Evolutionary conservation across 495 filamentous ascomycete genomes (phyloP), one percentile per base, ranked within the genome.

Genomic region (Aspergillus campestris): DNA sequence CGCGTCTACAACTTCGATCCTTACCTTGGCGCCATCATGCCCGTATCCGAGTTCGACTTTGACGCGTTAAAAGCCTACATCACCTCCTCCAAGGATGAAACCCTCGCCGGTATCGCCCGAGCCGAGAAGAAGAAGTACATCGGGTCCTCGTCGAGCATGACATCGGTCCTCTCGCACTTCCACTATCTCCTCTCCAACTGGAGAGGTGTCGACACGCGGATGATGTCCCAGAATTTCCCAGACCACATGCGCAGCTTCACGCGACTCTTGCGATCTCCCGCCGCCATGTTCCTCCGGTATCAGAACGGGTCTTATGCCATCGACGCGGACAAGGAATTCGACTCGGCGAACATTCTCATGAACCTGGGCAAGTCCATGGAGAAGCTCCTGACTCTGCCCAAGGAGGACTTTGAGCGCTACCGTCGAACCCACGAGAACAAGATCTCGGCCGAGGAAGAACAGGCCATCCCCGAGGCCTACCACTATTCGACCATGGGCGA

Each of bases 91-190:
- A 79, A 81, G 55, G 92, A 99, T 58, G 62, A 66, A 5, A 77
- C 66, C 1, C 78, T 97, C 18, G 71, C 78, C 7, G 44, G 64
- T 5, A 73, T 87, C n/a, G 86, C 89, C 1, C 67, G 68, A 39
- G 58, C 79, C 18, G 58, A 82, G 32, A 58, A 69, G n/a, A 89
- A 84, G 56, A 94, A 87, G 56, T 99, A 95, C 57, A 76, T 88
- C 3, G 94, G 94, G 7, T 97, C 92, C 15, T 95, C 92, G 5
- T 97, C 92, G 1, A 95, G 89, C 62, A 96, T 95, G 89, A 95
- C 90, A 4, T 75, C 82, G 3, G 79, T 82, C 37, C 74, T 99
- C 33, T 73, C 81, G 4, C 92, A 97, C 49, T 96, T 97, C 62
- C 92, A 99, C 61, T 96, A 77, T 57, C 80, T 97, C 18, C 75